phyloP scores from a whole-genome alignment of 345 rosid species.

The Pugionium cornutum region DNA sequence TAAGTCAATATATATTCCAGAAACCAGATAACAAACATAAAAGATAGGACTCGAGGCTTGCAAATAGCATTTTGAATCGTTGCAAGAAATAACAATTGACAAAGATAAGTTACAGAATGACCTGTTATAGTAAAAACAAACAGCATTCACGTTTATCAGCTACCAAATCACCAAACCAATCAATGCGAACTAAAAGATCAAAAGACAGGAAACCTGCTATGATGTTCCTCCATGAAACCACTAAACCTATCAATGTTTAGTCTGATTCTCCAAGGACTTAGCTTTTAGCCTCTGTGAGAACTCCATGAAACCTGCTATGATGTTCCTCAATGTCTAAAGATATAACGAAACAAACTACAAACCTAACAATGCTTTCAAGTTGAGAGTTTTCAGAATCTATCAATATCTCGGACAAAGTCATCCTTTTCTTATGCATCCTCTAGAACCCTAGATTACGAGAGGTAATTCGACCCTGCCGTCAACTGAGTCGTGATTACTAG shows the following conservation, averaged over 20 bases:
- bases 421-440: not conserved
- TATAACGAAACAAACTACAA: not conserved
- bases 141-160: slow-evolving; percentile 1
- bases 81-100: not conserved
- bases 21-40: not conserved
- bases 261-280: slow-evolving; percentile 8
- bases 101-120: slow-evolving; percentile 6
- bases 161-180: slow-evolving; percentile 7
- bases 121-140: not conserved
- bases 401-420: slow-evolving; percentile 11
- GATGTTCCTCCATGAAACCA: too few relatives aligned
- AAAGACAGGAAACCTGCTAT: not conserved
- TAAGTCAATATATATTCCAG: not conserved
- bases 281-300: slow-evolving; percentile 7
- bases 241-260: not conserved
- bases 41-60: not conserved
- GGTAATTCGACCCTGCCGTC: not conserved
- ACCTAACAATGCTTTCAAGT: not conserved
- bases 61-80: not conserved
- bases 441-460: not conserved
- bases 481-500: not conserved
- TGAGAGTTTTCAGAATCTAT: slow-evolving; percentile 27
- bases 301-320: not conserved
- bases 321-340: slow-evolving; percentile 2
- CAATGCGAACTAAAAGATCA: not conserved